These are phyloP conservation scores for Camelina sativa DNA, from an alignment of 345 rosid genomes.

Conservation along the genomic window DNA sequence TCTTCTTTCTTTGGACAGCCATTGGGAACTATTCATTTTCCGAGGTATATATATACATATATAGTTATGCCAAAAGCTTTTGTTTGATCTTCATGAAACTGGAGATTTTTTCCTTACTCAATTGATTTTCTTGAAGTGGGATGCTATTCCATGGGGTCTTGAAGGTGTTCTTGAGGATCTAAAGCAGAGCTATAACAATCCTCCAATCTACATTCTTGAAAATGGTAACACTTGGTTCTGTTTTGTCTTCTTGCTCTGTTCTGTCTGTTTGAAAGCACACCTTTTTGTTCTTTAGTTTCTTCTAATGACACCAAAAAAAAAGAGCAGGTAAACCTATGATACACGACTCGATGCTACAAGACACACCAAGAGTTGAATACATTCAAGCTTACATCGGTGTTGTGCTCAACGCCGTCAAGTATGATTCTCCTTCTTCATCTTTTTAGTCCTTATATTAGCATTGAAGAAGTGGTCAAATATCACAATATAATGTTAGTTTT, in stretches of 20 bases:
- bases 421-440: not conserved
- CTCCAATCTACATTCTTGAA: constrained; percentile 55
- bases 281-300: not conserved
- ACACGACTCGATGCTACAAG: constrained; percentile 44
- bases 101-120: not conserved
- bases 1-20: not conserved
- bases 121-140: constrained; percentile 39
- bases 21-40: not conserved
- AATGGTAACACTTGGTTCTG: constrained; percentile 44
- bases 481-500: not conserved
- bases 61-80: not conserved
- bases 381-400: constrained; percentile 48
- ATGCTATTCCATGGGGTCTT: constrained; percentile 45
- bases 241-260: not conserved
- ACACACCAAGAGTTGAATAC: constrained; percentile 45
- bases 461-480: not conserved
- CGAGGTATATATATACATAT: not conserved
- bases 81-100: constrained; percentile 8
- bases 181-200: constrained; percentile 49
- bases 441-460: not conserved
- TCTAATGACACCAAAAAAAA: too few species aligned
- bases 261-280: not conserved
- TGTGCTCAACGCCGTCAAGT: constrained; percentile 53
- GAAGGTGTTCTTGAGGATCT: constrained; percentile 47
- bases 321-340: constrained; percentile 42